Evolutionary conservation across 345 rosid genomes (phyloP).

Genomic region (Clarkia xantiana): DNA sequence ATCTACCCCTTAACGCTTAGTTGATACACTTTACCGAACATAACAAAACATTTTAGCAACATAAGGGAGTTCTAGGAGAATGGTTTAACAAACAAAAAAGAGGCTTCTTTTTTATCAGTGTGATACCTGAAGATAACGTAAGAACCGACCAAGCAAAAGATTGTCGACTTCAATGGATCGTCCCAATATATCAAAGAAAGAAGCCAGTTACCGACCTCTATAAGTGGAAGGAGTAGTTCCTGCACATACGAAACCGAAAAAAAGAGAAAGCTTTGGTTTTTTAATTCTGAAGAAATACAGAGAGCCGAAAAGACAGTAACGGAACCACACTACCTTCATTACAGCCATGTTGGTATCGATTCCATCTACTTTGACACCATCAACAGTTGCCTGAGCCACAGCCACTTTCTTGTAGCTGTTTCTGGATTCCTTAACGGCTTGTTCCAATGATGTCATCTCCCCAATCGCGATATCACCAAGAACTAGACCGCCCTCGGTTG

Average conservation of each 20-base stretch:
- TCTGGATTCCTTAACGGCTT: slow-evolving; percentile 59
- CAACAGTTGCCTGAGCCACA: slow-evolving; percentile 68
- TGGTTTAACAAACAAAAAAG: no score
- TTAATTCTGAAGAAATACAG: no score
- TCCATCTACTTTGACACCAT: slow-evolving; percentile 88
- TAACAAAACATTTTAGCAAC: no score
- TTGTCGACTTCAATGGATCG: slow-evolving; percentile 46
- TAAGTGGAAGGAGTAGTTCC: slow-evolving; percentile 72
- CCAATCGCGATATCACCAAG: slow-evolving; percentile 88
- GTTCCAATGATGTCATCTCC: slow-evolving; percentile 68
- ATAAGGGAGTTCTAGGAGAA: no score
- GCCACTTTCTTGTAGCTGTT: slow-evolving; percentile 69
- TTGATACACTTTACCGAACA: no score
- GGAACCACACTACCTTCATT: slow-evolving; percentile 61
- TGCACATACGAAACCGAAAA: slow-evolving; percentile 16
- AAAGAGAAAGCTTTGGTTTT: no score
- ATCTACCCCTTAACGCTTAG: no score
- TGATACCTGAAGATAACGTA: slow-evolving; percentile 58
- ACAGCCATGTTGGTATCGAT: slow-evolving; percentile 91
- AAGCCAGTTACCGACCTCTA: slow-evolving; percentile 48
- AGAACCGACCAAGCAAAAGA: slow-evolving; percentile 52
- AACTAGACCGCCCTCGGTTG: slow-evolving; percentile 31
- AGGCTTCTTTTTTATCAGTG: not conserved
- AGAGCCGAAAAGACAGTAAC: no score
- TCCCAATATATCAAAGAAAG: slow-evolving; percentile 60